Evolutionary conservation across 176 grass and related monocot species (phyloP).

Genomic region (Paspalum notatum): DNA sequence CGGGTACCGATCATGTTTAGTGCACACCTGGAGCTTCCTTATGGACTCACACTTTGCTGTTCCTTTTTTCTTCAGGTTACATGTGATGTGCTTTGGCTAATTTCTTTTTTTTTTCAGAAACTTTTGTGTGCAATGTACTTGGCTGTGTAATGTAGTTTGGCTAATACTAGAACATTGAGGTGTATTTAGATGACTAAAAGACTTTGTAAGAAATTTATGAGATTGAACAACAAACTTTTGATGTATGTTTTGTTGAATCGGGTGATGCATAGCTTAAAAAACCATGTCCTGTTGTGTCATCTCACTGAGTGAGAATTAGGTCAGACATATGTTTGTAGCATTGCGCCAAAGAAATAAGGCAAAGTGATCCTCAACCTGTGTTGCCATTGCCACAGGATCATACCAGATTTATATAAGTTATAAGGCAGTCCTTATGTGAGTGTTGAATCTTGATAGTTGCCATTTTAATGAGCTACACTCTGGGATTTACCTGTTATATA

Average conservation of each 20-base stretch:
- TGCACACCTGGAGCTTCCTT: neutral
- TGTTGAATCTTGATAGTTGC: neutral
- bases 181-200: neutral
- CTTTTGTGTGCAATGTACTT: neutral
- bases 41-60: neutral
- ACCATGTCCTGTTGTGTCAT: neutral
- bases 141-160: neutral
- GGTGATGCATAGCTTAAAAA: neutral
- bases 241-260: neutral
- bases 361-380: neutral
- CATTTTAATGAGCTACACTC: conserved; percentile 1
- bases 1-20: neutral
- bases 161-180: neutral
- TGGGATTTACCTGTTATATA: neutral
- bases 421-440: neutral
- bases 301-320: neutral
- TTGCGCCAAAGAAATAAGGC: neutral
- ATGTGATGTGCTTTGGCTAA: neutral
- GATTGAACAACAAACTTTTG: too few relatives aligned
- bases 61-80: neutral
- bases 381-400: neutral
- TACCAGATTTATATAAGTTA: conserved; percentile 4
- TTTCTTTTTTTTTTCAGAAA: too few relatives aligned
- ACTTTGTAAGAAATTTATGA: neutral
- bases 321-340: neutral